phyloP scores from a whole-genome alignment of 257 asterid genomes.

The Fraxinus excelsior region DNA sequence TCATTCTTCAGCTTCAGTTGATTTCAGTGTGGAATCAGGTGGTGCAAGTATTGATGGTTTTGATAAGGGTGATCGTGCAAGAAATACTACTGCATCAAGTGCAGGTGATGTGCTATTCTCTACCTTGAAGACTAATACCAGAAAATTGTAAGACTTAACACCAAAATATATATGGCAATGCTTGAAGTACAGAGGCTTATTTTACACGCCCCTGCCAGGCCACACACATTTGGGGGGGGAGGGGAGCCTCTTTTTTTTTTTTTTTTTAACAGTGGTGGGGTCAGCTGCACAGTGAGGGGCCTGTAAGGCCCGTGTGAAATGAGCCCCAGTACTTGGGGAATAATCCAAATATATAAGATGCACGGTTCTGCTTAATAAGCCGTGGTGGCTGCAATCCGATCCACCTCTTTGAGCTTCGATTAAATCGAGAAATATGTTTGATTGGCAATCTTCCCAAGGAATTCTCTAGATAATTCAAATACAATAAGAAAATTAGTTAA shows the following conservation, averaged over 20 bases:
- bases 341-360: constrained; percentile 7
- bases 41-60: constrained; percentile 44
- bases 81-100: constrained; percentile 46
- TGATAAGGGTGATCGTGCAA: constrained; percentile 41
- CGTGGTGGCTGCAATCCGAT: constrained; percentile 3
- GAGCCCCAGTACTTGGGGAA: too few relatives aligned
- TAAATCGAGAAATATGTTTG: not conserved
- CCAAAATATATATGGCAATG: constrained; percentile 3
- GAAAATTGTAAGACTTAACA: not conserved
- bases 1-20: constrained; percentile 55
- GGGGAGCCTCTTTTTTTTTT: too few relatives aligned
- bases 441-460: not conserved
- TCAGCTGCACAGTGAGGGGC: too few relatives aligned
- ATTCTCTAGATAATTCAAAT: not conserved
- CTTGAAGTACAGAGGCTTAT: too few relatives aligned
- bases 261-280: too few relatives aligned
- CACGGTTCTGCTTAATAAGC: not conserved
- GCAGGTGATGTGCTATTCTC: constrained; percentile 59
- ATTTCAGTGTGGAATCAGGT: constrained; percentile 66
- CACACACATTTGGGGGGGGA: too few relatives aligned
- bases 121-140: constrained; percentile 1
- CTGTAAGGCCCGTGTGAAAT: too few relatives aligned
- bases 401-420: not conserved
- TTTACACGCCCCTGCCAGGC: too few relatives aligned
- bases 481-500: not conserved